Evolutionary conservation across 257 asterid genomes (phyloP).

Genomic region (Gentiana macrophylla): DNA sequence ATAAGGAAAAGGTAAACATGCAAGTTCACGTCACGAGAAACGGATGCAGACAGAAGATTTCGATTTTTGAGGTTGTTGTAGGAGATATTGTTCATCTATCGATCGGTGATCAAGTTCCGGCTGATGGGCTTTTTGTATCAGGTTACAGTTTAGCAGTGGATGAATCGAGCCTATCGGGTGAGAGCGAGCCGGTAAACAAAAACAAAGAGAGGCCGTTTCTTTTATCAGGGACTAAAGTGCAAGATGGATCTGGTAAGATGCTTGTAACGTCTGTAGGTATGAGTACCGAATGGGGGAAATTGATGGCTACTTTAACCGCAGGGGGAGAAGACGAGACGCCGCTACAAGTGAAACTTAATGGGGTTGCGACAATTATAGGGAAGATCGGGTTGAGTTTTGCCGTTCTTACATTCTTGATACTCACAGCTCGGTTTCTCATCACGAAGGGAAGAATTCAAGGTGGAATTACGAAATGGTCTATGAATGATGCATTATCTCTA

Average conservation of each 20-base stretch:
- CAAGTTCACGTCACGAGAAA: slow-evolving; percentile 42
- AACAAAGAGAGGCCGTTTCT: slow-evolving; percentile 46
- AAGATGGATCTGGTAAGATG: slow-evolving; percentile 75
- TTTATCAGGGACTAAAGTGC: slow-evolving; percentile 68
- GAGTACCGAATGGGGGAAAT: slow-evolving; percentile 79
- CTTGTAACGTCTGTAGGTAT: slow-evolving; percentile 66
- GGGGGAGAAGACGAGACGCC: slow-evolving; percentile 81
- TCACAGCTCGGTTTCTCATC: slow-evolving; percentile 33
- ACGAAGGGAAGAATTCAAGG: slow-evolving; percentile 32
- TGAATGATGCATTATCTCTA: slow-evolving; percentile 30
- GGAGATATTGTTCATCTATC: slow-evolving; percentile 70
- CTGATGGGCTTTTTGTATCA: slow-evolving; percentile 55
- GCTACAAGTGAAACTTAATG: slow-evolving; percentile 70
- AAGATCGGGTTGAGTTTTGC: slow-evolving; percentile 66
- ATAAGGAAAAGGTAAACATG: slow-evolving; percentile 55
- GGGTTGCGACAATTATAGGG: slow-evolving; percentile 70
- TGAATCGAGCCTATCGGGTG: slow-evolving; percentile 76
- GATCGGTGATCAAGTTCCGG: slow-evolving; percentile 75
- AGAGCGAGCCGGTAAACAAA: slow-evolving; percentile 49
- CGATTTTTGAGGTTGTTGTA: slow-evolving; percentile 52
- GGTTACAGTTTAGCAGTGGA: slow-evolving; percentile 58
- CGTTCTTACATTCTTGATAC: slow-evolving; percentile 50
- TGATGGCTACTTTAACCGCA: slow-evolving; percentile 58
- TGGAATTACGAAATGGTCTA: slow-evolving; percentile 32
- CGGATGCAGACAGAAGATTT: slow-evolving; percentile 37